Conservation (phyloP, 108 stramenopile species). For the Aurantiochytrium sp. region DNA sequence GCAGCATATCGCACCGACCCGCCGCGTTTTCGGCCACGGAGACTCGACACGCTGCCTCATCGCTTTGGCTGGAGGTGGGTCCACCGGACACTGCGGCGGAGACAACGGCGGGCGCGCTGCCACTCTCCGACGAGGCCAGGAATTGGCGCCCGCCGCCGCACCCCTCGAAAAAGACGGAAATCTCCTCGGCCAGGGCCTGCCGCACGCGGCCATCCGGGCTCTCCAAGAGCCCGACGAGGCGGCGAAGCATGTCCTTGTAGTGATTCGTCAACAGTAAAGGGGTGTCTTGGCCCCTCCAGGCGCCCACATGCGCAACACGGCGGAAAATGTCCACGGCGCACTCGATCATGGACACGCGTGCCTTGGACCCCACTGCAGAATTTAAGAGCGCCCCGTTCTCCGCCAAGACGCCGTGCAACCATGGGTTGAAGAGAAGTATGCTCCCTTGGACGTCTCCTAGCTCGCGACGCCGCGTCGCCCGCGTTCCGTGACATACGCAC, state of each 20-base stretch:
- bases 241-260: background rate
- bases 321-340: background rate
- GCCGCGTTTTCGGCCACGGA: background rate
- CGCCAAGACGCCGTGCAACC: background rate
- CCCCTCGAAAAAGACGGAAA: background rate
- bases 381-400: background rate
- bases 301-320: background rate
- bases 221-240: background rate
- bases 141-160: constrained; percentile 9
- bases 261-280: background rate
- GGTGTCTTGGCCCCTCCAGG: background rate
- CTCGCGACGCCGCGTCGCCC: background rate
- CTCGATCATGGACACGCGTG: background rate
- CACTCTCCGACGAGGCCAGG: no score
- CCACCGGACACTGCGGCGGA: no score
- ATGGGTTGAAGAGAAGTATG: background rate
- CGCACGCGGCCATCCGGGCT: background rate
- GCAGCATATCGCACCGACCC: constrained; percentile 17
- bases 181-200: background rate
- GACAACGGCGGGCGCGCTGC: no score
- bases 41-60: no score
- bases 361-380: background rate
- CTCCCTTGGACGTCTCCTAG: background rate
- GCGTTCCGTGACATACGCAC: background rate
- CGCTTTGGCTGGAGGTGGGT: no score